These are phyloP conservation scores for Solanum ossicruentum DNA, from an alignment of 257 asterid genomes.

Conservation along the genomic window DNA sequence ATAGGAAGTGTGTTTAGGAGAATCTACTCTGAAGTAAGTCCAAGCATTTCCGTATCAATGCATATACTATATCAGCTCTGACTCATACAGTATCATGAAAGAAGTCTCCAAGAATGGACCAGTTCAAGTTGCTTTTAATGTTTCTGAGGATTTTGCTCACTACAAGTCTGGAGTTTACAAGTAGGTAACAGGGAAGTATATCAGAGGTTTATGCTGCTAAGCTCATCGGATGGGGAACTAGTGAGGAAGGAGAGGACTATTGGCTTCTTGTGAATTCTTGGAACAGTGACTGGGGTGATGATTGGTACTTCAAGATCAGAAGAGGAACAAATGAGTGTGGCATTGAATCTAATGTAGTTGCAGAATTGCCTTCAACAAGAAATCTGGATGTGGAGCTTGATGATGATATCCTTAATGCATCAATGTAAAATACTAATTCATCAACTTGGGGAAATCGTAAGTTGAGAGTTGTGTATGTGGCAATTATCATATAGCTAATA, in stretches of 20 bases:
- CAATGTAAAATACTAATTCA: background rate
- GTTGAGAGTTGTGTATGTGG: no score
- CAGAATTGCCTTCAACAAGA: slow-evolving; percentile 67
- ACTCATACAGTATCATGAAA: slow-evolving; percentile 76
- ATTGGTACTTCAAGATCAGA: slow-evolving; percentile 82
- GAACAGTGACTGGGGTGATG: slow-evolving; percentile 97
- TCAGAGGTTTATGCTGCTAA: slow-evolving; percentile 90
- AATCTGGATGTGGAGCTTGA: slow-evolving; percentile 20
- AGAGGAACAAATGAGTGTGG: slow-evolving; percentile 94
- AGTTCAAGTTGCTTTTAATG: slow-evolving; percentile 80
- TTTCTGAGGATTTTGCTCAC: slow-evolving; percentile 94
- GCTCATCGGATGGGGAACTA: slow-evolving; percentile 93
- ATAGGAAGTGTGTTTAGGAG: background rate
- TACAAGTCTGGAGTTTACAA: slow-evolving; percentile 88
- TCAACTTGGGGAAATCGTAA: no score
- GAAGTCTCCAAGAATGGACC: slow-evolving; percentile 79
- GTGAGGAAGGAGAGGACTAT: slow-evolving; percentile 70
- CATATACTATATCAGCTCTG: slow-evolving; percentile 36
- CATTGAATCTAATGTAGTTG: slow-evolving; percentile 57
- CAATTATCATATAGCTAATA: no score
- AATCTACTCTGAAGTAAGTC: slow-evolving; percentile 57
- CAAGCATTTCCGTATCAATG: slow-evolving; percentile 58
- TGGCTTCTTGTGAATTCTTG: slow-evolving; percentile 95
- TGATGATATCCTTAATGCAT: background rate
- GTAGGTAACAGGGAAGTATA: slow-evolving; percentile 44